phyloP scores from a whole-genome alignment of 768 basidiomycete species.

The Trametes cingulata region DNA sequence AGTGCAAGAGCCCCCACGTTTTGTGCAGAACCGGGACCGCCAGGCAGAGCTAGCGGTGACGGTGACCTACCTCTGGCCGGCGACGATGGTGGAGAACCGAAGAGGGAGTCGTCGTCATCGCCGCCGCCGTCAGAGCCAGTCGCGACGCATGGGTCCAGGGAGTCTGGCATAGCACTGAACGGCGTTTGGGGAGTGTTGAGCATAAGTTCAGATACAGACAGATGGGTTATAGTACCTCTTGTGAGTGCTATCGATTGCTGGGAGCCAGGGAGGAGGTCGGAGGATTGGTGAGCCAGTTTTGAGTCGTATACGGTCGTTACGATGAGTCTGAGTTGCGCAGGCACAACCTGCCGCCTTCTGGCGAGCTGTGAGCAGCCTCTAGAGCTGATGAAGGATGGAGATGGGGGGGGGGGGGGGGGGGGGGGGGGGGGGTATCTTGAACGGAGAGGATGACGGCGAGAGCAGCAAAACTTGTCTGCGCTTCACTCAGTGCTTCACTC shows the following conservation, averaged over 20 bases:
- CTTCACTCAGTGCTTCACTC: background rate
- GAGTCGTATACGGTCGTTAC: background rate
- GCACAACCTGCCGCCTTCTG: too few species aligned
- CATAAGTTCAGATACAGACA: background rate
- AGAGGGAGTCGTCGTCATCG: conserved; percentile 71
- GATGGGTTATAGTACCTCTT: conserved; percentile 11
- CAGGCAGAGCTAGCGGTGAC: conserved; percentile 63
- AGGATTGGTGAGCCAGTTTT: conserved; percentile 17
- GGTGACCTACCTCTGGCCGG: conserved; percentile 75
- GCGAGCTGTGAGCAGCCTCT: too few species aligned
- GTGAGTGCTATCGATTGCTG: conserved; percentile 22
- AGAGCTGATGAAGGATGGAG: background rate
- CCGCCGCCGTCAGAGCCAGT: conserved; percentile 27
- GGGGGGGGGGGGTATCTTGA: conserved; percentile 1
- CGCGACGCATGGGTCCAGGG: conserved; percentile 8
- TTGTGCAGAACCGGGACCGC: conserved; percentile 55
- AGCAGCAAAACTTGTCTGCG: conserved; percentile 12
- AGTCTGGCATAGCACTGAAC: conserved; percentile 27
- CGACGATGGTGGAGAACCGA: conserved; percentile 76
- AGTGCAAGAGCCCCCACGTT: conserved; percentile 99
- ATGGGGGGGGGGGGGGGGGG: background rate
- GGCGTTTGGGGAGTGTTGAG: background rate
- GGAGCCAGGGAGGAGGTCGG: background rate
- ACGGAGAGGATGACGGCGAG: background rate
- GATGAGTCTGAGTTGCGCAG: too few species aligned